phyloP scores from a whole-genome alignment of 1,139 yeast genomes.

The Saccharomyces hybrid region DNA sequence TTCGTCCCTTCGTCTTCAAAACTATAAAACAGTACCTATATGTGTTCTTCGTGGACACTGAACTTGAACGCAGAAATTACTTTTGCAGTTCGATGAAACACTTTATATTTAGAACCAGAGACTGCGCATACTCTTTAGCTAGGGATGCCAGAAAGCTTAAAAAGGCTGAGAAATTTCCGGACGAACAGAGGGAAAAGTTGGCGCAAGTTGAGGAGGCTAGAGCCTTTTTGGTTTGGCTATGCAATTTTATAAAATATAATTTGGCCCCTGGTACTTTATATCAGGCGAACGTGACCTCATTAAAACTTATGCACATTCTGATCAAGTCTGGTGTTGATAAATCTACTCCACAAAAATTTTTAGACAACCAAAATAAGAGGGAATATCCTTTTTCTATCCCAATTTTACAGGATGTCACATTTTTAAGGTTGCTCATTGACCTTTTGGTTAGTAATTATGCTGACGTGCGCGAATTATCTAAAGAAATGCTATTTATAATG shows the following conservation, averaged over 20 bases:
- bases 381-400: constrained; percentile 39
- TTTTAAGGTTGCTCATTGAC: constrained; percentile 48
- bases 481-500: constrained; percentile 43
- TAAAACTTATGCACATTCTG: constrained; percentile 43
- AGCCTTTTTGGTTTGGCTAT: constrained; percentile 40
- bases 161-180: constrained; percentile 33
- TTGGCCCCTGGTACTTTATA: constrained; percentile 66
- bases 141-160: constrained; percentile 41
- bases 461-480: constrained; percentile 56
- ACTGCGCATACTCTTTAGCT: constrained; percentile 51
- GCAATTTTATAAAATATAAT: constrained; percentile 37
- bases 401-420: constrained; percentile 35
- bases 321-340: constrained; percentile 53
- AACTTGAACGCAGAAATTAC: constrained; percentile 60
- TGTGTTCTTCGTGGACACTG: constrained; percentile 50
- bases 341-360: constrained; percentile 33
- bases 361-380: constrained; percentile 21
- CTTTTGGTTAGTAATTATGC: constrained; percentile 65
- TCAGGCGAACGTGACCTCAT: constrained; percentile 48
- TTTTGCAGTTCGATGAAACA: constrained; percentile 53
- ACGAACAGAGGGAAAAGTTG: constrained; percentile 31
- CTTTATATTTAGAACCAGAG: constrained; percentile 57
- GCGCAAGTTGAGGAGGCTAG: constrained; percentile 31
- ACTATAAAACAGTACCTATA: constrained; percentile 40
- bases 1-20: constrained; percentile 41